Conservation (phyloP, 1,284 basidiomycete genomes). For the Puccinia horiana region DNA sequence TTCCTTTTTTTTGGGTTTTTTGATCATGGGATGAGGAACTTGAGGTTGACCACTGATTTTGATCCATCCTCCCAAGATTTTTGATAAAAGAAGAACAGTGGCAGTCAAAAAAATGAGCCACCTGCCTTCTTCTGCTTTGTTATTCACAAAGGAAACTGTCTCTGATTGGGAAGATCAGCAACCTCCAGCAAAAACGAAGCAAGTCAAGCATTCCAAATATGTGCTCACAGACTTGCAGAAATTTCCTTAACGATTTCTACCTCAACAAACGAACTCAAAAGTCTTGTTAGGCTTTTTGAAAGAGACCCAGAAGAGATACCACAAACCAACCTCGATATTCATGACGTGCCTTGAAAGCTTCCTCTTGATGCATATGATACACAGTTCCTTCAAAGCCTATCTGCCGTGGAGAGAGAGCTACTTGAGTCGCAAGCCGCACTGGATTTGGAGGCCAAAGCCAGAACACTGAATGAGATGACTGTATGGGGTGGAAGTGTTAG, state of each 20-base stretch:
- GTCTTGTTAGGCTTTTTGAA: no score
- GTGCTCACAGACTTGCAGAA: neutral
- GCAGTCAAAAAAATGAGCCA: neutral
- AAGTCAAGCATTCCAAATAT: neutral
- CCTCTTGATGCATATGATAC: neutral
- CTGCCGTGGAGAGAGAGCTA: no score
- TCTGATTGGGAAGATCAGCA: slow-evolving; percentile 1
- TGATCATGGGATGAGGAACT: neutral
- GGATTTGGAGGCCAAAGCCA: neutral
- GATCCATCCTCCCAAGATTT: neutral
- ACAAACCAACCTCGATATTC: neutral
- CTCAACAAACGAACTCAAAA: neutral
- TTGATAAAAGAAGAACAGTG: neutral
- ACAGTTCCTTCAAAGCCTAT: neutral
- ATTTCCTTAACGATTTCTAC: neutral
- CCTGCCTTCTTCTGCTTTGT: neutral
- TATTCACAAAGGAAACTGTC: neutral
- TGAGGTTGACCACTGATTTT: neutral
- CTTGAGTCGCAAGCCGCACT: neutral
- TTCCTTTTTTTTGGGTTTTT: neutral
- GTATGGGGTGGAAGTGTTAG: no score
- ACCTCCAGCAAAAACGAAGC: neutral
- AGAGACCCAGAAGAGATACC: neutral
- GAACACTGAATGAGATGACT: neutral
- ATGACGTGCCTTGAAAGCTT: neutral